Conservation (phyloP, 805 yeast genomes). For the Candida verbasci region DNA sequence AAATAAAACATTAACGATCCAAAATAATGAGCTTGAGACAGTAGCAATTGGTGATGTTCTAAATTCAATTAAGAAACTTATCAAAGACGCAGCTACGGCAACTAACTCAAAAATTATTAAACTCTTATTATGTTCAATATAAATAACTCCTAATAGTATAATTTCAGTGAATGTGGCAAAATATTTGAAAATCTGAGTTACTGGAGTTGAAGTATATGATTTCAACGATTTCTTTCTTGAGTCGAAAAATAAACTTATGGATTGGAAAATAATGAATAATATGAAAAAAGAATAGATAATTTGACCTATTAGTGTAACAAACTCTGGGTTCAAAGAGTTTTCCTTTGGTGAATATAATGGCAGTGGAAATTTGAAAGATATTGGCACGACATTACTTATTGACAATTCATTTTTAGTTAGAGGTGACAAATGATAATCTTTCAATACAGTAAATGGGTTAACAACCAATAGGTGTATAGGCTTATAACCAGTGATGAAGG, state of each 20-base stretch:
- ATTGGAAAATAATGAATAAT: slow-evolving; percentile 9
- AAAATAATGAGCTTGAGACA: slow-evolving; percentile 36
- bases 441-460: not conserved
- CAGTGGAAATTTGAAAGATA: slow-evolving; percentile 1
- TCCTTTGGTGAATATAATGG: slow-evolving; percentile 20
- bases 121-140: not conserved
- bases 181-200: slow-evolving; percentile 12
- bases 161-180: slow-evolving; percentile 14
- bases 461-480: not conserved
- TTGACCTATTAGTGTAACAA: slow-evolving; percentile 14
- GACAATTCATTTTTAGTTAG: not conserved
- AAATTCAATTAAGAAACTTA: slow-evolving; percentile 42
- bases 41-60: slow-evolving; percentile 32
- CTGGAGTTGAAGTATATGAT: slow-evolving; percentile 6
- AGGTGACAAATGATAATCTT: not conserved
- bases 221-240: slow-evolving; percentile 16
- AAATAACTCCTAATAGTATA: not conserved
- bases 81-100: slow-evolving; percentile 23
- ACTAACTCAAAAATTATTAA: slow-evolving; percentile 4
- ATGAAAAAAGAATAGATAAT: not conserved
- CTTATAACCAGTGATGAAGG: slow-evolving; percentile 3
- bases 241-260: slow-evolving; percentile 11
- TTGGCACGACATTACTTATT: not conserved
- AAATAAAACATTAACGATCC: slow-evolving; percentile 20
- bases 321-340: slow-evolving; percentile 28